Base-by-base conservation (phyloP, 2,329 filamentous ascomycete species). In the Pseudogymnoascus sp. region DNA sequence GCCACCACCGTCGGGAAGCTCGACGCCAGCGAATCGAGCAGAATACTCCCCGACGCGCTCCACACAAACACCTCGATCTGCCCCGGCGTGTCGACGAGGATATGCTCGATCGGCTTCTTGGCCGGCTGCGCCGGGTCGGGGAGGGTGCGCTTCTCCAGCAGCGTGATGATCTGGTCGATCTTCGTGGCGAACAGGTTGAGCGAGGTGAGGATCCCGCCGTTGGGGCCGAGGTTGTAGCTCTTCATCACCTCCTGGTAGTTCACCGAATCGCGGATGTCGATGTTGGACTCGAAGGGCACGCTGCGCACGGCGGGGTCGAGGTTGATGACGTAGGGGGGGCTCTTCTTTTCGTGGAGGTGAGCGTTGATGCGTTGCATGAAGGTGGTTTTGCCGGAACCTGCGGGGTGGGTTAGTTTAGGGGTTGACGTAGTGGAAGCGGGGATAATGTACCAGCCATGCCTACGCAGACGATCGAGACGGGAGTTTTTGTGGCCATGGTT, bases 221-320 rank as follows among this genome's bases (percentile, higher is more conserved):
- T 99, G 7, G 94, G 94, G 0, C 94, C 94, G 0, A 99, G 84
- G 72, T 97, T 97, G 76, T 97, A 97, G 77, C 97, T 92, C 77
- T 93, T 95, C 95, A 99, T 99, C 67, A 99, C 94, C 77, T 99
- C 93, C 75, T 96, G 94, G 81, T 99, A 99, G 82, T 99, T 97
- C 74, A 99, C 93, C 26, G 90, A 94, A 77, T 99, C 94, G 71
- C 95, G 91, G 69, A 99, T 99, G 77, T 99, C 94, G 77, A 99
- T 97, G 76, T 99, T 99, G 75, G 89, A 87, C 69, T 96, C 93
- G 73, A 97, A 99, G 2, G 95, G 94, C 6, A 97, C 90, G 68
- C 88, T 91, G 71, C 92, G 84, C 7, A 99, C 94, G 41, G 95
- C 94, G 1, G 94, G 94, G 73, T 99, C 94, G 66, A 99, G 88